phyloP scores from a whole-genome alignment of 768 basidiomycete genomes.

The Lanmaoa pseudosensibilis region DNA sequence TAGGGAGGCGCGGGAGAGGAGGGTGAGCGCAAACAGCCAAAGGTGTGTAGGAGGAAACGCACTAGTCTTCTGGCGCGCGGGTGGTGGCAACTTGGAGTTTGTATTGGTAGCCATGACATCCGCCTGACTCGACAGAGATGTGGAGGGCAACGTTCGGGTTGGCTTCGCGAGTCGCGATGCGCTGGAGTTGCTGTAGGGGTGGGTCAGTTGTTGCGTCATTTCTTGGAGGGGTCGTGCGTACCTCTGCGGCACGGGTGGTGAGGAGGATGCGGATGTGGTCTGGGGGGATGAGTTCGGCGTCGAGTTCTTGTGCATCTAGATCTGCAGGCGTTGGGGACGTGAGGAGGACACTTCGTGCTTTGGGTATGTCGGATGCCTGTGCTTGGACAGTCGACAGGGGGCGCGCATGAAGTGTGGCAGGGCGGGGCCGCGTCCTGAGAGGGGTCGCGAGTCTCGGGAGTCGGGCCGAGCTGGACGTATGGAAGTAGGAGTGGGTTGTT shows the following conservation, averaged over 20 bases:
- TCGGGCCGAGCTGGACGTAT: background rate
- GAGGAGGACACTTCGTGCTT: constrained; percentile 49
- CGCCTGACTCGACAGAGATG: constrained; percentile 88
- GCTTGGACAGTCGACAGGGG: background rate
- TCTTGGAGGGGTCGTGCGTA: constrained; percentile 27
- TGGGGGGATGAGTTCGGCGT: constrained; percentile 55
- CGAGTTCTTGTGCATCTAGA: constrained; percentile 60
- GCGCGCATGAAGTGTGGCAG: background rate
- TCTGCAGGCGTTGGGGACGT: constrained; percentile 52
- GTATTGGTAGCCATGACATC: constrained; percentile 98
- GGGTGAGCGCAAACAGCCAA: background rate
- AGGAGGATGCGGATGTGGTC: constrained; percentile 57
- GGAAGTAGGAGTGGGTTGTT: background rate
- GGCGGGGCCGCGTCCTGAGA: background rate
- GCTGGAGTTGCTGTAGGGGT: constrained; percentile 71
- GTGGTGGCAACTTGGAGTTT: constrained; percentile 77
- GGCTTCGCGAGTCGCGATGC: constrained; percentile 54
- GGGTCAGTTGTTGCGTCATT: background rate
- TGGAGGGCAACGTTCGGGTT: constrained; percentile 69
- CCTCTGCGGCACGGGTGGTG: constrained; percentile 77
- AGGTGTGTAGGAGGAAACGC: constrained; percentile 33
- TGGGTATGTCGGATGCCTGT: constrained; percentile 37
- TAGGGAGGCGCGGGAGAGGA: constrained; percentile 25
- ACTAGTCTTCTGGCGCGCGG: constrained; percentile 82
- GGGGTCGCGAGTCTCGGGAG: background rate